Evolutionary conservation across 805 yeast species (phyloP), one percentile per base, ranked within the genome.

Genomic region (Candida corydali): DNA sequence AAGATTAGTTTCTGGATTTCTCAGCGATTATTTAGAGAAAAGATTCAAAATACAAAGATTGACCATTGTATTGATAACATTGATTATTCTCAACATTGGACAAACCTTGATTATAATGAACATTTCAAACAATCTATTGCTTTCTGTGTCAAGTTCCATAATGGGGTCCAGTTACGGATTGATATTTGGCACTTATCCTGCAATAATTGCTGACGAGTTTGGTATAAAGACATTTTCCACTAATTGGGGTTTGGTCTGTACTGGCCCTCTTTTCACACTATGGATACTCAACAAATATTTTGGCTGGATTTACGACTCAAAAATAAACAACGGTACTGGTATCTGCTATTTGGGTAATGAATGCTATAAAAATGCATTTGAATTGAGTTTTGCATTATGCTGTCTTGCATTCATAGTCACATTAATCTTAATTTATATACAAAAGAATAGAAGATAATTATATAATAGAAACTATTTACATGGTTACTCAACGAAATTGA

Each of bases 181-280:
- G 18, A 57, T 76, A 3, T 82, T 80, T 59, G 91, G 91, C 0
- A 75, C 82, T 0, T 80, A 79, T 52, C 94, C 94, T 3, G 82
- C 89, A 1, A 69, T 82, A 2, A 69, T 82, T 19, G 88, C 88
- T 0, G 94, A 84, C 44, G 62, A 68, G 10, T 82, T 82, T 59
- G 89, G 89, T 2, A 72, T 85, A 0, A 66, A 60, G 5, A 72
- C 78, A 0, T 84, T 82, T 53, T 78, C 87, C 16, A 81, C 89
- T 0, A 69, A 81, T 1, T 84, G 93, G 91, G 87, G 91, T 0
- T 59, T 83, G 27, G 58, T 78, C 11, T 80, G 88, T 17, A 78
- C 87, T 0, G 89, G 89, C 6, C 86, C 87, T 1, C 58, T 82
- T 15, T 30, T 76, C 3, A 61, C 75, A 0, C 70, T 83, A 27